Evolutionary conservation across 1,139 yeast genomes (phyloP).

Genomic region (Kurtzmaniella quercitrusa): DNA sequence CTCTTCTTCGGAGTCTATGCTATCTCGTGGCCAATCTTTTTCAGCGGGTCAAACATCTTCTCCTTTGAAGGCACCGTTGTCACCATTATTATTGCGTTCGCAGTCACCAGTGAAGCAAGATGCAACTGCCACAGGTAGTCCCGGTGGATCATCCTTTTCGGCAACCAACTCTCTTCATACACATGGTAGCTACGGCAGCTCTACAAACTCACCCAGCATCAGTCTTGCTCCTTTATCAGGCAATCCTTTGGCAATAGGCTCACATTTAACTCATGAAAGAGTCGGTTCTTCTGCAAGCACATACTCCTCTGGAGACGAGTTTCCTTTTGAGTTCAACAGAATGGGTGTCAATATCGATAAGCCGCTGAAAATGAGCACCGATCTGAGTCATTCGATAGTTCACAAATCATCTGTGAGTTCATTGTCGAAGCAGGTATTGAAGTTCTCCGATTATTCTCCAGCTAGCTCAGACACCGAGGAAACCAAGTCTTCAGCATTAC

Average conservation of each 20-base stretch:
- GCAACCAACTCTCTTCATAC: conserved; percentile 13
- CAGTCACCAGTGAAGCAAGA: conserved; percentile 5
- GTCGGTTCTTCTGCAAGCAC: conserved; percentile 32
- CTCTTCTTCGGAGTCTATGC: conserved; percentile 41
- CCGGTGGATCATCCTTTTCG: conserved; percentile 17
- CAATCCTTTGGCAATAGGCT: background rate
- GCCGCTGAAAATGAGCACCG: background rate
- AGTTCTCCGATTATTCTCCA: conserved; percentile 51
- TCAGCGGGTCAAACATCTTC: conserved; percentile 16
- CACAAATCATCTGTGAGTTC: conserved; percentile 29
- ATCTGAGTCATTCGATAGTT: conserved; percentile 7
- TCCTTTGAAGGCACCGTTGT: conserved; percentile 38
- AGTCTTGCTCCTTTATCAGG: background rate
- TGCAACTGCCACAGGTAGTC: conserved; percentile 5
- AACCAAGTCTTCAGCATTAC: conserved; percentile 44
- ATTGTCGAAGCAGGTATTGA: conserved; percentile 22
- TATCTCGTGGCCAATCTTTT: conserved; percentile 40
- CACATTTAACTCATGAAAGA: conserved; percentile 27
- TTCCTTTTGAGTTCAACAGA: conserved; percentile 20
- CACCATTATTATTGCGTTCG: conserved; percentile 17
- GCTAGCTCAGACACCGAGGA: conserved; percentile 73
- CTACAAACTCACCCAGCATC: conserved; percentile 5
- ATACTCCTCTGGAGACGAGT: conserved; percentile 38
- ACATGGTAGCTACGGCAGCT: background rate
- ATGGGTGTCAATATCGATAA: conserved; percentile 8